A percentile compares a stretch with the other conserved stretches of the same genome.
Conservation (phyloP, 208 protist species). For the Crithidia sp. region DNA sequence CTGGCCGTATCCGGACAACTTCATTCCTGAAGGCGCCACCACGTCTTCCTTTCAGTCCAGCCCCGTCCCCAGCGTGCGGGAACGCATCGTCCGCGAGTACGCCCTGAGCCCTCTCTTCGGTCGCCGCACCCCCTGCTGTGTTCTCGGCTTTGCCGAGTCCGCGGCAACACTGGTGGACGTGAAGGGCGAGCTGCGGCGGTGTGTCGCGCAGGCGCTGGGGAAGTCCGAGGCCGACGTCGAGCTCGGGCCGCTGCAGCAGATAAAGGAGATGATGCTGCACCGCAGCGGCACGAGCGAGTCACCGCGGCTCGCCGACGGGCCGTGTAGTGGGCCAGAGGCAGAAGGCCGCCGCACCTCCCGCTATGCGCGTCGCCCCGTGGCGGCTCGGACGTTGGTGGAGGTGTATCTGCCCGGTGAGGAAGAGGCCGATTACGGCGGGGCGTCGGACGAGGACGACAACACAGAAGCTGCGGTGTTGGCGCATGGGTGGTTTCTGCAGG, state of each 20-base stretch:
- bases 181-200: slow-evolving; percentile 34
- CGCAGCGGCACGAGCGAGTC: slow-evolving; percentile 50
- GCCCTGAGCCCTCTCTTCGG: slow-evolving; percentile 80
- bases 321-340: slow-evolving; percentile 26
- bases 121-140: slow-evolving; percentile 57
- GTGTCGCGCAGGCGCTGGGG: slow-evolving; percentile 44
- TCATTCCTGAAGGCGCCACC: slow-evolving; percentile 65
- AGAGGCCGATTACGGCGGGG: neutral
- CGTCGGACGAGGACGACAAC: slow-evolving; percentile 18
- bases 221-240: slow-evolving; percentile 34
- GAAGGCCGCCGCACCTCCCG: slow-evolving; percentile 18
- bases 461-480: slow-evolving; percentile 27
- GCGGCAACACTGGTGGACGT: slow-evolving; percentile 33
- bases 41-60: slow-evolving; percentile 82
- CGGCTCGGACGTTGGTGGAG: slow-evolving; percentile 59
- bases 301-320: slow-evolving; percentile 55
- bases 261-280: slow-evolving; percentile 78
- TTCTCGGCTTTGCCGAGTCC: slow-evolving; percentile 48
- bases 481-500: slow-evolving; percentile 39
- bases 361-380: slow-evolving; percentile 60
- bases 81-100: slow-evolving; percentile 72
- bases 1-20: slow-evolving; percentile 80
- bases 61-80: slow-evolving; percentile 59
- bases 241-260: slow-evolving; percentile 52
- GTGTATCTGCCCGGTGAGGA: slow-evolving; percentile 59